phyloP scores from a whole-genome alignment of 352 stramenopile genomes.

The Thraustochytrium striatum region DNA sequence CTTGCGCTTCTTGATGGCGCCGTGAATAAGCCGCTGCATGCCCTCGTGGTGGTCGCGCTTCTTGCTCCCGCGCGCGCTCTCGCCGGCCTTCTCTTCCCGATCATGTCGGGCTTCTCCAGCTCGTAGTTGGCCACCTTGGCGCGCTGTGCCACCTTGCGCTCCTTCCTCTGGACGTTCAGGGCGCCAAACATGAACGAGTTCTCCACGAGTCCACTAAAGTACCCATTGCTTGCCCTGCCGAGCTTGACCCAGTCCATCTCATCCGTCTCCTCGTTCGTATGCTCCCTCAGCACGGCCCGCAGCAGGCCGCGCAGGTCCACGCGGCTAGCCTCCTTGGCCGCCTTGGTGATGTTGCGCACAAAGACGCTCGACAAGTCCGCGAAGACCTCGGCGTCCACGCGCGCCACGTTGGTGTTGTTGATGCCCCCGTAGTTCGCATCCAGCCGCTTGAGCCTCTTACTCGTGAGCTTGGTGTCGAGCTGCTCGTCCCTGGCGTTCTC shows the following conservation, averaged over 20 bases:
- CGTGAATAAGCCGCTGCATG: background rate
- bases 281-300: background rate
- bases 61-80: background rate
- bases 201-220: slow-evolving; percentile 16
- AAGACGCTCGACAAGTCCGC: background rate
- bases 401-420: background rate
- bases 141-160: slow-evolving; percentile 2
- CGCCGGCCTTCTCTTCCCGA: background rate
- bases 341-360: background rate
- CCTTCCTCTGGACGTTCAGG: background rate
- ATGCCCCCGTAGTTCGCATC: background rate
- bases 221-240: background rate
- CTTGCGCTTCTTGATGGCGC: background rate
- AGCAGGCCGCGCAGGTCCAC: background rate
- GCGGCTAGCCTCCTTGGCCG: background rate
- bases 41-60: slow-evolving; percentile 9
- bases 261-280: background rate
- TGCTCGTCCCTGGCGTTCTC: no score
- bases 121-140: background rate
- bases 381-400: background rate
- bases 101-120: background rate
- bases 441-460: no score
- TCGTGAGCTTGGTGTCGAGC: no score
- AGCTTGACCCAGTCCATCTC: background rate
- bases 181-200: background rate